Evolutionary conservation across 345 rosid species (phyloP).

Genomic region (Excoecaria agallocha): DNA sequence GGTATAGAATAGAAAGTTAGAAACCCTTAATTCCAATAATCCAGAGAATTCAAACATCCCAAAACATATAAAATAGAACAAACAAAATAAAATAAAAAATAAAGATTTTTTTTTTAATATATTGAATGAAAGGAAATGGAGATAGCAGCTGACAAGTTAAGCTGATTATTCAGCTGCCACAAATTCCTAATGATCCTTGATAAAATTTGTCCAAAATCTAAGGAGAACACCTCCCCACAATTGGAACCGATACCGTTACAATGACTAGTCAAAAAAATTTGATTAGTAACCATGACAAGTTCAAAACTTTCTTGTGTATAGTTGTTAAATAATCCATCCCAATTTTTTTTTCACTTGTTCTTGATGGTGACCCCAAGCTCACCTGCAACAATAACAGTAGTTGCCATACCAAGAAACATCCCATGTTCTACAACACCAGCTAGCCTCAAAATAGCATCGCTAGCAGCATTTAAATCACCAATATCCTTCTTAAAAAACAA

Average conservation of each 20-base stretch:
- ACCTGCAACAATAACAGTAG: slow-evolving; percentile 87
- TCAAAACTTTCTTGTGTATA: background rate
- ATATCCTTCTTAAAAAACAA: slow-evolving; percentile 67
- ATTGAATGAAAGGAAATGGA: slow-evolving; percentile 1
- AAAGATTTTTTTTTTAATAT: background rate
- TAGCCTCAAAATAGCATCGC: slow-evolving; percentile 73
- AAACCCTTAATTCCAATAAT: background rate
- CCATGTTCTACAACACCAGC: slow-evolving; percentile 94
- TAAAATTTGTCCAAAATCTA: background rate
- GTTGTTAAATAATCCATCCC: background rate
- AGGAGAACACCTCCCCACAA: slow-evolving; percentile 2
- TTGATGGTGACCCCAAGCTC: slow-evolving; percentile 68
- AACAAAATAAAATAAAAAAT: background rate
- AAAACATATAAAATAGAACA: background rate
- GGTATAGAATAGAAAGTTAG: background rate
- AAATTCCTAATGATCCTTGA: background rate
- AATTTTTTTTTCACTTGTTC: slow-evolving; percentile 26
- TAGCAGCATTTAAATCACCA: slow-evolving; percentile 66
- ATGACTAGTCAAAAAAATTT: background rate
- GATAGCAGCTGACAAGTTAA: slow-evolving; percentile 8
- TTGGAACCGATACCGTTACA: background rate
- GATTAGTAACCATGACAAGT: background rate
- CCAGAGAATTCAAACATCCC: slow-evolving; percentile 1
- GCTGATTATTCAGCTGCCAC: slow-evolving; percentile 10
- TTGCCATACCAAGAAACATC: slow-evolving; percentile 92